Evolutionary conservation across 2,329 filamentous ascomycete species (phyloP).

Genomic region (Berkeleyomyces basicola): DNA sequence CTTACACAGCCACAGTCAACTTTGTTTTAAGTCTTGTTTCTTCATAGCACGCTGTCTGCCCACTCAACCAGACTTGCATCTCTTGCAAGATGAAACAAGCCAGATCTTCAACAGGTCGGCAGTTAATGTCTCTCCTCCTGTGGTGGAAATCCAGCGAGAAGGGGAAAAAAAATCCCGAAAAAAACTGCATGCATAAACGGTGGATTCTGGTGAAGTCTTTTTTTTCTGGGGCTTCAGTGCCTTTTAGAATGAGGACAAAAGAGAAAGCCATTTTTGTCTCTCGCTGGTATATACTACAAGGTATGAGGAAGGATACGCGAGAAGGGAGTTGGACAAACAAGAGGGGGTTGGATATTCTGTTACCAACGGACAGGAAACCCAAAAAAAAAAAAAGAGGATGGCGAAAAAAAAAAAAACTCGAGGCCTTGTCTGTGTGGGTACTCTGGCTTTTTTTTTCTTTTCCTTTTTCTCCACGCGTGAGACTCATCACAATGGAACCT

Average conservation of each 20-base stretch:
- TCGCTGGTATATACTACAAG: no score
- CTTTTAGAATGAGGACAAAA: not conserved
- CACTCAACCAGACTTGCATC: not conserved
- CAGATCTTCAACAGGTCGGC: not conserved
- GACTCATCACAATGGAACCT: not conserved
- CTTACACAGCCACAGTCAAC: not conserved
- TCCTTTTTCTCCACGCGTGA: not conserved
- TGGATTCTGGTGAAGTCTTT: not conserved
- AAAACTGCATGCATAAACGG: not conserved
- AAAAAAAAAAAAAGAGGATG: not conserved
- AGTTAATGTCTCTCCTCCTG: not conserved
- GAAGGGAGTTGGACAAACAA: not conserved
- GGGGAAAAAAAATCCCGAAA: not conserved
- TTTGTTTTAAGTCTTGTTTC: not conserved
- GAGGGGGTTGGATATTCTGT: no score
- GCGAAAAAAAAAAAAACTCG: not conserved
- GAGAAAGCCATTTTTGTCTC: not conserved
- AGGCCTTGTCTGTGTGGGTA: not conserved
- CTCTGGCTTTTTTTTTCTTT: not conserved
- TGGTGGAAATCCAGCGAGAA: not conserved
- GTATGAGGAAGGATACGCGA: not conserved
- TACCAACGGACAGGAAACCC: not conserved
- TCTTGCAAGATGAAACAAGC: not conserved
- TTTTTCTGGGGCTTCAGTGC: not conserved
- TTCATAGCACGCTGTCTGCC: not conserved